Percentiles rank a stretch among this genome's conserved stretches.
Conservation (phyloP, 176 grass and related monocot genomes). For the Oryza glumipatula region DNA sequence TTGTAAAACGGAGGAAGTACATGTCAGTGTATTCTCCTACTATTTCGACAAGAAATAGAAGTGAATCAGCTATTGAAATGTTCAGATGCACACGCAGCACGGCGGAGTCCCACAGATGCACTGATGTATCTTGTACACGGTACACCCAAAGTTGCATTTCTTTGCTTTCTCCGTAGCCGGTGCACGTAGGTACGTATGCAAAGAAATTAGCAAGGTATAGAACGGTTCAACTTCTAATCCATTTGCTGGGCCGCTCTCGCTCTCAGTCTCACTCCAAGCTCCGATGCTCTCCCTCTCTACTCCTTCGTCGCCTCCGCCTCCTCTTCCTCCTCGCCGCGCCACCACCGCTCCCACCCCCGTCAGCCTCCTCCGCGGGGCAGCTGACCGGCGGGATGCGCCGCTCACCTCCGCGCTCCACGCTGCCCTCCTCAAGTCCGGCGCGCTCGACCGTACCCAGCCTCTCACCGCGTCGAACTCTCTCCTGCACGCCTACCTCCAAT, state of each 20-base stretch:
- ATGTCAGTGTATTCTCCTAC: not conserved
- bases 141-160: not conserved
- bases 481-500: slow-evolving; percentile 52
- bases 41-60: slow-evolving; percentile 12
- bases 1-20: not conserved
- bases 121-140: not conserved
- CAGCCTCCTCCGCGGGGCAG: slow-evolving; percentile 46
- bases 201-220: not conserved
- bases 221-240: too few relatives aligned
- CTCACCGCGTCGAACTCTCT: slow-evolving; percentile 38
- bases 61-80: slow-evolving; percentile 18
- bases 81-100: not conserved
- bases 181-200: too few relatives aligned
- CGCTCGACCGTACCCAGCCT: slow-evolving; percentile 26
- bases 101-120: too few relatives aligned
- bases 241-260: not conserved
- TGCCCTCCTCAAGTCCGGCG: slow-evolving; percentile 50
- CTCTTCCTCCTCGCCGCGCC: not conserved
- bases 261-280: not conserved
- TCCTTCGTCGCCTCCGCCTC: not conserved
- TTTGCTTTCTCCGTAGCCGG: not conserved
- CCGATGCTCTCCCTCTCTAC: slow-evolving; percentile 40
- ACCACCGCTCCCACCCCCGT: slow-evolving; percentile 23
- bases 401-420: slow-evolving; percentile 49
- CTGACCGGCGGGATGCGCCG: slow-evolving; percentile 1